Conservation (phyloP, 2,329 filamentous ascomycete genomes). For the Paecilomyces dactylethromorphus region DNA sequence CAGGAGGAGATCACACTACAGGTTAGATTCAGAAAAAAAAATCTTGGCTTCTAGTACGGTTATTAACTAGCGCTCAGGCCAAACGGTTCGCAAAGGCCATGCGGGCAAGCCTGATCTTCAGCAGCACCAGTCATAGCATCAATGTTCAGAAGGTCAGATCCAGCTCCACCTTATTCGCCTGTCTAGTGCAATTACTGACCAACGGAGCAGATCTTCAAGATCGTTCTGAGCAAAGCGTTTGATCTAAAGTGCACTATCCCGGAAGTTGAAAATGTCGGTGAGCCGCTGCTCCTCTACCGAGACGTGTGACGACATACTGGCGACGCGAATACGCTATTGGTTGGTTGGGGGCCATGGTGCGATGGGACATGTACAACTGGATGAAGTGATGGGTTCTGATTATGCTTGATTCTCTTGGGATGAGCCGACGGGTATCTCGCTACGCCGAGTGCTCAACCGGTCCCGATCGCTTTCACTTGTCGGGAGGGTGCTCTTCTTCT, state of each 20-base stretch:
- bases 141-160: conserved; percentile 88
- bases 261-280: conserved; percentile 96
- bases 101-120: conserved; percentile 96
- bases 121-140: conserved; percentile 97
- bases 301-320: conserved; percentile 29
- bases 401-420: conserved; percentile 3
- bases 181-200: conserved; percentile 13
- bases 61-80: conserved; percentile 51
- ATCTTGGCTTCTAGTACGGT: not conserved
- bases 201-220: conserved; percentile 85
- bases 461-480: conserved; percentile 2
- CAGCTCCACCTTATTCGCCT: not conserved
- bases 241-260: conserved; percentile 98
- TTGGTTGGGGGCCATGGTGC: conserved; percentile 7
- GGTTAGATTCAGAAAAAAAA: conserved; percentile 47
- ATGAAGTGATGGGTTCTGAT: conserved; percentile 30
- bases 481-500: conserved; percentile 4
- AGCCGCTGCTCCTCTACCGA: conserved; percentile 88
- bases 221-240: conserved; percentile 96
- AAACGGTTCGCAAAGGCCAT: conserved; percentile 96
- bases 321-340: conserved; percentile 15
- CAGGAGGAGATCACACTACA: conserved; percentile 98
- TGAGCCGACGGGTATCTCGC: not conserved
- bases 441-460: not conserved
- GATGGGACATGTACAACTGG: conserved; percentile 27